These are phyloP conservation scores for Metschnikowia gelsemii DNA, from an alignment of 805 yeast species.

Conservation along the genomic window DNA sequence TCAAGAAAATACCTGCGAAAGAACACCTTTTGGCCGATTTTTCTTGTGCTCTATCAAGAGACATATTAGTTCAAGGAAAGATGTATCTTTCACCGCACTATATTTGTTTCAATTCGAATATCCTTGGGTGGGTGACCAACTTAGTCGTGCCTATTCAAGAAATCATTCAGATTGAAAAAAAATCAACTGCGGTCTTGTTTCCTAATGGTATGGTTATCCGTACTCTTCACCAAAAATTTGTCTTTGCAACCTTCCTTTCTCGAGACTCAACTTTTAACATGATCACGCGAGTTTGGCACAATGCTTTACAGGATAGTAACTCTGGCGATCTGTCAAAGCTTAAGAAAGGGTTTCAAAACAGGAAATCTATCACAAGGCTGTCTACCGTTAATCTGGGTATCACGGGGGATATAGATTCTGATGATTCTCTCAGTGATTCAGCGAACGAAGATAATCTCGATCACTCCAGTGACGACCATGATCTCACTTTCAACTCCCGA, in stretches of 20 bases:
- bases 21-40: slow-evolving; percentile 62
- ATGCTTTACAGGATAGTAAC: slow-evolving; percentile 29
- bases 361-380: slow-evolving; percentile 7
- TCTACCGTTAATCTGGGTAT: slow-evolving; percentile 6
- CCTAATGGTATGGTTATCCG: slow-evolving; percentile 67
- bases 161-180: slow-evolving; percentile 62
- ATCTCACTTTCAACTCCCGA: slow-evolving; percentile 15
- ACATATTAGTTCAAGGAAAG: slow-evolving; percentile 66
- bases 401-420: slow-evolving; percentile 22
- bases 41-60: slow-evolving; percentile 65
- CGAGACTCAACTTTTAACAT: slow-evolving; percentile 55
- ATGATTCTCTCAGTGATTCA: slow-evolving; percentile 29
- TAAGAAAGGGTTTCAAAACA: slow-evolving; percentile 9
- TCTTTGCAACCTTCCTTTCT: slow-evolving; percentile 63
- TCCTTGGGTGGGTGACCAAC: slow-evolving; percentile 66
- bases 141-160: slow-evolving; percentile 57
- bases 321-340: slow-evolving; percentile 1
- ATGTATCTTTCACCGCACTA: slow-evolving; percentile 55
- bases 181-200: slow-evolving; percentile 62
- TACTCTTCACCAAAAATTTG: slow-evolving; percentile 60
- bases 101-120: slow-evolving; percentile 63
- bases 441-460: slow-evolving; percentile 15
- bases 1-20: slow-evolving; percentile 48
- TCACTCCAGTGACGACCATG: slow-evolving; percentile 24
- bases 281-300: slow-evolving; percentile 62